Evolutionary conservation across 257 asterid species (phyloP).

Genomic region (Penstemon davidsonii): DNA sequence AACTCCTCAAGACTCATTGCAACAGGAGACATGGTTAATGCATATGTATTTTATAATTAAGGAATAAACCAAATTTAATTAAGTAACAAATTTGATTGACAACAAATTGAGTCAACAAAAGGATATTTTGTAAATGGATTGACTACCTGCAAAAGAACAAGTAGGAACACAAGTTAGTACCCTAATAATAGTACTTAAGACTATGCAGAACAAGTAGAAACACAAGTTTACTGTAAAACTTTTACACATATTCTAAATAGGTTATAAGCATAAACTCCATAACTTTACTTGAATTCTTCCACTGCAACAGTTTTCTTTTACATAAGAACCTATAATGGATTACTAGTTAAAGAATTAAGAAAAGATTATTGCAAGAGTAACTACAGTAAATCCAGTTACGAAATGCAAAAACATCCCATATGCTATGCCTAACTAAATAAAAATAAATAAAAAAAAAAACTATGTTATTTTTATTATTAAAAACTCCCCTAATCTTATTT

Average conservation of each 20-base stretch:
- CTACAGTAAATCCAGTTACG: neutral
- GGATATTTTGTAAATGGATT: constrained; percentile 98
- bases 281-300: too few relatives aligned
- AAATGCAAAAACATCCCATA: too few relatives aligned
- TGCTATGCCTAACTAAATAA: too few relatives aligned
- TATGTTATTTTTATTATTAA: too few relatives aligned
- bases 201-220: too few relatives aligned
- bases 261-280: too few relatives aligned
- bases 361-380: neutral
- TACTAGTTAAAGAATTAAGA: neutral
- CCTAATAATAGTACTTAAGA: neutral
- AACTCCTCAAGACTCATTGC: constrained; percentile 94
- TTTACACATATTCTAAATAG: too few relatives aligned
- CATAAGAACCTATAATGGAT: too few relatives aligned
- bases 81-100: neutral
- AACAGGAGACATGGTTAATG: constrained; percentile 89
- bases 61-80: constrained; percentile 26
- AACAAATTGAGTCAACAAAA: constrained; percentile 29
- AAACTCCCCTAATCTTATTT: too few relatives aligned
- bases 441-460: too few relatives aligned
- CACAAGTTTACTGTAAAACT: too few relatives aligned
- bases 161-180: constrained; percentile 21
- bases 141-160: constrained; percentile 65
- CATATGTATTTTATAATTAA: constrained; percentile 63
- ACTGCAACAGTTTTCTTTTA: too few relatives aligned